phyloP scores from a whole-genome alignment of 352 stramenopile species.

The Globisporangium mamillatum region DNA sequence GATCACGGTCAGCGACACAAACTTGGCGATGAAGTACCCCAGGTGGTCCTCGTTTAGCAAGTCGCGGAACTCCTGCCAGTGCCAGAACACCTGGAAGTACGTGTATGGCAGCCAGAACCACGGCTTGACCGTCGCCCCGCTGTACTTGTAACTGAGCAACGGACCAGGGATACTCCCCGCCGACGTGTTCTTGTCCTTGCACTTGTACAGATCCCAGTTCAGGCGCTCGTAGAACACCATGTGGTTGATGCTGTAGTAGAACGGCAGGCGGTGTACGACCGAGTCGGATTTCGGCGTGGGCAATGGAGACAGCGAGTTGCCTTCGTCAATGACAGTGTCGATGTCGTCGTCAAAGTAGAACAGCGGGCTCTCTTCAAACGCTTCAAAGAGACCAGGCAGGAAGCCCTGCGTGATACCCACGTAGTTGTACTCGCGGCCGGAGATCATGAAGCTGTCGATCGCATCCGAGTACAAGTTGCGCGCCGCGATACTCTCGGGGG shows the following conservation, averaged over 20 bases:
- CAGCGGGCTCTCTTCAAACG: slow-evolving; percentile 74
- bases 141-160: slow-evolving; percentile 81
- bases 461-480: slow-evolving; percentile 79
- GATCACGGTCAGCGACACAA: slow-evolving; percentile 57
- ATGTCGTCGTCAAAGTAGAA: slow-evolving; percentile 58
- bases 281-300: slow-evolving; percentile 32
- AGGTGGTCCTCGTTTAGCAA: slow-evolving; percentile 62
- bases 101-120: slow-evolving; percentile 81
- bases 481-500: slow-evolving; percentile 58
- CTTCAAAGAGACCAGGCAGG: slow-evolving; percentile 74
- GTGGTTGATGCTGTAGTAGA: slow-evolving; percentile 88
- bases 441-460: slow-evolving; percentile 85
- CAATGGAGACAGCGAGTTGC: slow-evolving; percentile 20
- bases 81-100: slow-evolving; percentile 84
- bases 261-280: slow-evolving; percentile 68
- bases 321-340: slow-evolving; percentile 29
- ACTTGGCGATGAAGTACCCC: slow-evolving; percentile 51
- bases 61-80: slow-evolving; percentile 69
- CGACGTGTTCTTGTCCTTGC: slow-evolving; percentile 65
- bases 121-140: slow-evolving; percentile 63
- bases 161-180: slow-evolving; percentile 59
- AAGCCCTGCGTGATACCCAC: slow-evolving; percentile 81
- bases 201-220: slow-evolving; percentile 87
- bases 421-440: slow-evolving; percentile 77
- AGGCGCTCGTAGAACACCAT: slow-evolving; percentile 88